Evolutionary conservation across 768 basidiomycete genomes (phyloP).

Genomic region (Sarcomyxa edulis): DNA sequence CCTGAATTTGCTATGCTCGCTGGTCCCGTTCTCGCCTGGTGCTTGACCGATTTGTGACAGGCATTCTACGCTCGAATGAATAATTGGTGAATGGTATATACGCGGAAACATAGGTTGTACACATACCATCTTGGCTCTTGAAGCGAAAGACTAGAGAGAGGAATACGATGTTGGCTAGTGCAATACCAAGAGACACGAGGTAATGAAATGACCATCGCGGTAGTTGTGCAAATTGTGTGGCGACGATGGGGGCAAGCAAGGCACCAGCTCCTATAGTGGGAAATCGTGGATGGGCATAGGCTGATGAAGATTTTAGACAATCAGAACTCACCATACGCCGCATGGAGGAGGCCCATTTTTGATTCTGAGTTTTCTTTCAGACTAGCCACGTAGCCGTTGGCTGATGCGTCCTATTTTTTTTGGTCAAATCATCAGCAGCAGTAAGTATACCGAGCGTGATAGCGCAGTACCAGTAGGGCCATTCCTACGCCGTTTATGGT

Average conservation of each 20-base stretch:
- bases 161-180: slow-evolving; percentile 46
- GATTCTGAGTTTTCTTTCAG: slow-evolving; percentile 47
- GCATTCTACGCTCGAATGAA: slow-evolving; percentile 34
- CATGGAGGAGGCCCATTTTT: slow-evolving; percentile 70
- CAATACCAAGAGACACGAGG: slow-evolving; percentile 42
- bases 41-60: slow-evolving; percentile 48
- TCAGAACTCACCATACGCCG: slow-evolving; percentile 47
- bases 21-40: slow-evolving; percentile 27
- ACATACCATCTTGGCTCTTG: slow-evolving; percentile 61
- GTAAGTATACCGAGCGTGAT: neutral
- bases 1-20: slow-evolving; percentile 33
- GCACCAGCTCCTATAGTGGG: slow-evolving; percentile 52
- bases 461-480: slow-evolving; percentile 35
- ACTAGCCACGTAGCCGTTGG: slow-evolving; percentile 64
- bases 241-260: slow-evolving; percentile 63
- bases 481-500: slow-evolving; percentile 37
- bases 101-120: neutral
- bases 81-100: slow-evolving; percentile 1
- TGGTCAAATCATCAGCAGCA: too few relatives aligned
- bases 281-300: neutral
- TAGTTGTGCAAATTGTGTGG: slow-evolving; percentile 74
- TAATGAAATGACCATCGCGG: slow-evolving; percentile 76
- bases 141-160: slow-evolving; percentile 60
- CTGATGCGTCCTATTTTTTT: slow-evolving; percentile 58
- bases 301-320: neutral